Conservation (phyloP, 257 asterid species). For the Fraxinus quadrangulata region DNA sequence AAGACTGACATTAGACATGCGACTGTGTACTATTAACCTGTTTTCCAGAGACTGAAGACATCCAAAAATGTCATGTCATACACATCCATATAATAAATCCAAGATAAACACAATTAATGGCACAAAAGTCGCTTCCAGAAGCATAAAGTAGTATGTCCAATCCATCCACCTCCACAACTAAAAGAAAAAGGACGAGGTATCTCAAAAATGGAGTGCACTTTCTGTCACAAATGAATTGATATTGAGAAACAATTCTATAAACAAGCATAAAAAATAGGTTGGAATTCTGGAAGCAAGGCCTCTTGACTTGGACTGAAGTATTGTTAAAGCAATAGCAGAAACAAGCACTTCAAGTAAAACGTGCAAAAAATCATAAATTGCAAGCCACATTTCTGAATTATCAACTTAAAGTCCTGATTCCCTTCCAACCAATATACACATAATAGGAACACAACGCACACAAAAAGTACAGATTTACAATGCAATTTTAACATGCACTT, state of each 20-base stretch:
- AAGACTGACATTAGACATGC: not conserved
- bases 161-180: not conserved
- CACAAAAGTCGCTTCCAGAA: not conserved
- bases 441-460: not conserved
- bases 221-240: not conserved
- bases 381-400: slow-evolving; percentile 4
- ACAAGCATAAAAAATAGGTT: not conserved
- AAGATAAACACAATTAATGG: not conserved
- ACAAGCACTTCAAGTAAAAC: not conserved
- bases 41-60: not conserved
- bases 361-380: not conserved
- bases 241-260: slow-evolving; percentile 2
- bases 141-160: not conserved
- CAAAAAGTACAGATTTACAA: not conserved
- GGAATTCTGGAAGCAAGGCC: slow-evolving; percentile 1
- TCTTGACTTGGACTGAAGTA: slow-evolving; percentile 8
- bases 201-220: too few species aligned
- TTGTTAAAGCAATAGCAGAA: not conserved
- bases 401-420: slow-evolving; percentile 14
- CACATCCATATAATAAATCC: not conserved
- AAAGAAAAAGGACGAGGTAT: not conserved
- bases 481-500: not conserved
- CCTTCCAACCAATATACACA: not conserved
- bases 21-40: not conserved
- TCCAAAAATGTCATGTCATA: not conserved